These are phyloP conservation scores for Starmera amethionina DNA, from an alignment of 805 yeast species.

Conservation along the genomic window DNA sequence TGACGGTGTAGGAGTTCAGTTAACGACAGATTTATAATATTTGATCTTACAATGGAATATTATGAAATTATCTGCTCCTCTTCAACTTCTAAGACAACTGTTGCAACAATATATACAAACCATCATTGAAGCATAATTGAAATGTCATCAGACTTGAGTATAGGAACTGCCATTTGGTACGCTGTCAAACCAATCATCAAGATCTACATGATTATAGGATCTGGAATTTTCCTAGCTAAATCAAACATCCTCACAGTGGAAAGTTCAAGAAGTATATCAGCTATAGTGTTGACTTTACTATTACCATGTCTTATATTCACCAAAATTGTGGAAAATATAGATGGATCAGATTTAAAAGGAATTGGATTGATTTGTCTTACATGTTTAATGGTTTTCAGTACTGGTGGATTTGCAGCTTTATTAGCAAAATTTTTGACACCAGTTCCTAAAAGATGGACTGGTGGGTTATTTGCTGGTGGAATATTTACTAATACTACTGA, in stretches of 20 bases:
- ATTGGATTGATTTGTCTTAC: conserved; percentile 56
- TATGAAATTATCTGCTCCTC: background rate
- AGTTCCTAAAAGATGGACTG: conserved; percentile 71
- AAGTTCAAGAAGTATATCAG: conserved; percentile 60
- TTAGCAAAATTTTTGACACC: conserved; percentile 38
- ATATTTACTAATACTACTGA: conserved; percentile 74
- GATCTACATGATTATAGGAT: conserved; percentile 58
- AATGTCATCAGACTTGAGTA: conserved; percentile 7
- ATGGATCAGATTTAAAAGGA: conserved; percentile 57
- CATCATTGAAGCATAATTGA: background rate
- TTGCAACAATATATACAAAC: background rate
- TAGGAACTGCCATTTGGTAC: conserved; percentile 64
- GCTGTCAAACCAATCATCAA: conserved; percentile 83
- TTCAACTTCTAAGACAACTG: background rate
- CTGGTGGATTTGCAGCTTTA: conserved; percentile 35
- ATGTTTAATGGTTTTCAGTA: conserved; percentile 31
- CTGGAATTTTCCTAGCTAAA: conserved; percentile 58
- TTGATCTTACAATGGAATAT: too few relatives aligned
- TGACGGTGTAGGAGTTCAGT: too few relatives aligned
- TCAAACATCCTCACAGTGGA: conserved; percentile 56
- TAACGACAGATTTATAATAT: too few relatives aligned
- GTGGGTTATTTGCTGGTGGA: conserved; percentile 60
- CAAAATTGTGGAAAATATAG: conserved; percentile 58
- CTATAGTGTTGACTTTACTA: conserved; percentile 55
- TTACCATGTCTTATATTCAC: conserved; percentile 71